phyloP scores from a whole-genome alignment of 805 yeast species.

The Clavispora santaluciae region DNA sequence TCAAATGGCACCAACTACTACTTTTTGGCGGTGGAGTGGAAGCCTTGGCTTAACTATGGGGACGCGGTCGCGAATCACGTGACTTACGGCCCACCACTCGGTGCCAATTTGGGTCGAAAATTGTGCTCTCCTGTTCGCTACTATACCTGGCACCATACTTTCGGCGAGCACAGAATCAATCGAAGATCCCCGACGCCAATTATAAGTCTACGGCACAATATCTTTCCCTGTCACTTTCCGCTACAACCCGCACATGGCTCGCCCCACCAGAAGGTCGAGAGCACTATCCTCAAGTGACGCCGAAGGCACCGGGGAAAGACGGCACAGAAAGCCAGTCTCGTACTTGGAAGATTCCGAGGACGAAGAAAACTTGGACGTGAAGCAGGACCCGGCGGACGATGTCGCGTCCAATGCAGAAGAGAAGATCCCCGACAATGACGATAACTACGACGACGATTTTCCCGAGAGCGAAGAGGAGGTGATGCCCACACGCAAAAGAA shows the following conservation, averaged over 20 bases:
- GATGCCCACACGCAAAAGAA: constrained; percentile 12
- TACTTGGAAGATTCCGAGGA: constrained; percentile 12
- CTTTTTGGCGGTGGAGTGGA: not conserved
- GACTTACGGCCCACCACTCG: not conserved
- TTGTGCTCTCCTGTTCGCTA: not conserved
- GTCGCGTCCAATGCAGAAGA: constrained; percentile 5
- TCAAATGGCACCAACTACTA: not conserved
- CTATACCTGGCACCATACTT: not conserved
- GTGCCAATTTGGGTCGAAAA: not conserved
- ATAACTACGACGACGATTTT: constrained; percentile 10
- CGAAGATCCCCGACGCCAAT: not conserved
- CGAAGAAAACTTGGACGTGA: not conserved
- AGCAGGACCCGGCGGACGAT: not conserved
- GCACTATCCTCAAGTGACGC: constrained; percentile 8
- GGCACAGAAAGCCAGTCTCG: constrained; percentile 11
- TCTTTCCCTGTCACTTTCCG: constrained; percentile 12
- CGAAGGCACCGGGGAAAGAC: constrained; percentile 7
- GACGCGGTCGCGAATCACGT: not conserved
- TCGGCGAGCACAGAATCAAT: not conserved
- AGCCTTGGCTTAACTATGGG: not conserved
- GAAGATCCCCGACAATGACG: constrained; percentile 10
- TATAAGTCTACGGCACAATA: constrained; percentile 1
- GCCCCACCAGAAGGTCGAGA: constrained; percentile 10
- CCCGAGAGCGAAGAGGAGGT: constrained; percentile 9
- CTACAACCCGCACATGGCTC: constrained; percentile 14